Conservation (phyloP, 2,329 filamentous ascomycete genomes). For the Aspergillus chevalieri region DNA sequence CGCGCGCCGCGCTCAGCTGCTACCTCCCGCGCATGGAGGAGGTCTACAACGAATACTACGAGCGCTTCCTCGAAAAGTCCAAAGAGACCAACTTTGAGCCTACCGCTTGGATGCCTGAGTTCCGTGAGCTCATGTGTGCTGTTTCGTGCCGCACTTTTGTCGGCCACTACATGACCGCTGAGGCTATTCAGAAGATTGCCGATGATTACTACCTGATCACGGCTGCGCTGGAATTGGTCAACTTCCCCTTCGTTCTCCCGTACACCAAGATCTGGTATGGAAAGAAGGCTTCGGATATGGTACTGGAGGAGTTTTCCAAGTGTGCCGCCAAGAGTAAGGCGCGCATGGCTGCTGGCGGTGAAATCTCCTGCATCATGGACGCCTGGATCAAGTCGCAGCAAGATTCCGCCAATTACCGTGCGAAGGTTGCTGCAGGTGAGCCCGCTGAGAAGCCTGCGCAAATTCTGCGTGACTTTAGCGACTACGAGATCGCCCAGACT, state of each 20-base stretch:
- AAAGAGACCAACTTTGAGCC: constrained; percentile 66
- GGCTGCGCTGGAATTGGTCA: constrained; percentile 90
- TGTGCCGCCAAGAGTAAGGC: constrained; percentile 91
- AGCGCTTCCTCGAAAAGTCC: constrained; percentile 69
- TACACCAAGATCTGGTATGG: constrained; percentile 97
- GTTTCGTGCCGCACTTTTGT: constrained; percentile 96
- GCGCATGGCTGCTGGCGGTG: constrained; percentile 80
- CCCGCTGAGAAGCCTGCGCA: constrained; percentile 73
- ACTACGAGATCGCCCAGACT: constrained; percentile 88
- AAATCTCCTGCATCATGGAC: constrained; percentile 89
- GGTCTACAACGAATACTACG: constrained; percentile 82
- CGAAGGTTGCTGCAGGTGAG: constrained; percentile 68
- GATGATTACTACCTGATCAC: constrained; percentile 97
- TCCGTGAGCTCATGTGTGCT: constrained; percentile 92
- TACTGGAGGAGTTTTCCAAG: constrained; percentile 79
- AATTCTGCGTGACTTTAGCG: constrained; percentile 76
- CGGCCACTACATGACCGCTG: constrained; percentile 87
- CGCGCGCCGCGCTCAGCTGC: constrained; percentile 74
- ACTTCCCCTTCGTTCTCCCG: constrained; percentile 93
- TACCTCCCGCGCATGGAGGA: constrained; percentile 92
- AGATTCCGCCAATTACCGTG: constrained; percentile 73
- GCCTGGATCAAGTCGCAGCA: constrained; percentile 87
- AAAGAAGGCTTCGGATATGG: constrained; percentile 91
- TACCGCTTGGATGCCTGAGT: constrained; percentile 79
- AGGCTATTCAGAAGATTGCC: constrained; percentile 85